A percentile compares a stretch with the other conserved stretches of the same genome.
Evolutionary conservation across 139 green algal species (phyloP).

Genomic region (Picochlorum sp.): DNA sequence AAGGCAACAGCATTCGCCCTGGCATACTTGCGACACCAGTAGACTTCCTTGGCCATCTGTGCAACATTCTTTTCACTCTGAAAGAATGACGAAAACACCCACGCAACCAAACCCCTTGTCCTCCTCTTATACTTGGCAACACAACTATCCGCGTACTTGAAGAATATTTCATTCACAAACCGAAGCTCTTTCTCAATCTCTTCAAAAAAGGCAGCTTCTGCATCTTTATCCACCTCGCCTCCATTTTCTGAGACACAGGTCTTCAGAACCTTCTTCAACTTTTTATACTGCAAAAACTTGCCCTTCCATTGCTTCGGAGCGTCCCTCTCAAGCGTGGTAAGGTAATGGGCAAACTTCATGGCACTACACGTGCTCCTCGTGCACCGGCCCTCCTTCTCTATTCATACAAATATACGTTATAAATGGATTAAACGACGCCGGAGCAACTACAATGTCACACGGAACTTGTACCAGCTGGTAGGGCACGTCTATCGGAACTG

Average conservation of each 20-base stretch:
- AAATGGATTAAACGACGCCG: too few relatives aligned
- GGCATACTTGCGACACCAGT: conserved; percentile 43
- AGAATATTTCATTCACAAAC: conserved; percentile 10
- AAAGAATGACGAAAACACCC: background rate
- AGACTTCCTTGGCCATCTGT: conserved; percentile 21
- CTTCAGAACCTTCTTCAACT: conserved; percentile 40
- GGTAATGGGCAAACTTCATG: conserved; percentile 34
- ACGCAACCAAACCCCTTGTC: background rate
- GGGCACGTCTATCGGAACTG: too few relatives aligned
- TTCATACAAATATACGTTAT: too few relatives aligned
- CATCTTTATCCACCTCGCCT: background rate
- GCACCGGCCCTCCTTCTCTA: background rate
- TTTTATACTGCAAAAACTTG: conserved; percentile 39
- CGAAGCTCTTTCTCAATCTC: conserved; percentile 11
- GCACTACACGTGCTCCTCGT: background rate
- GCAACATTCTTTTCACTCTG: background rate
- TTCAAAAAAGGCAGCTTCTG: conserved; percentile 13
- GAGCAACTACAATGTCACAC: too few relatives aligned
- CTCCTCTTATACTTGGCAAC: background rate
- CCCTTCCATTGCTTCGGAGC: conserved; percentile 22
- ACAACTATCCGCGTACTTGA: background rate
- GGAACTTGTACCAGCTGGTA: too few relatives aligned
- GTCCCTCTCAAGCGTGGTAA: conserved; percentile 25
- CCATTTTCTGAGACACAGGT: background rate
- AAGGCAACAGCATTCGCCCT: conserved; percentile 36